A percentile compares a stretch with the other conserved stretches of the same genome.
These are phyloP conservation scores for Trichosporon asahii DNA, from an alignment of 1,284 basidiomycete species.

Conservation along the genomic window DNA sequence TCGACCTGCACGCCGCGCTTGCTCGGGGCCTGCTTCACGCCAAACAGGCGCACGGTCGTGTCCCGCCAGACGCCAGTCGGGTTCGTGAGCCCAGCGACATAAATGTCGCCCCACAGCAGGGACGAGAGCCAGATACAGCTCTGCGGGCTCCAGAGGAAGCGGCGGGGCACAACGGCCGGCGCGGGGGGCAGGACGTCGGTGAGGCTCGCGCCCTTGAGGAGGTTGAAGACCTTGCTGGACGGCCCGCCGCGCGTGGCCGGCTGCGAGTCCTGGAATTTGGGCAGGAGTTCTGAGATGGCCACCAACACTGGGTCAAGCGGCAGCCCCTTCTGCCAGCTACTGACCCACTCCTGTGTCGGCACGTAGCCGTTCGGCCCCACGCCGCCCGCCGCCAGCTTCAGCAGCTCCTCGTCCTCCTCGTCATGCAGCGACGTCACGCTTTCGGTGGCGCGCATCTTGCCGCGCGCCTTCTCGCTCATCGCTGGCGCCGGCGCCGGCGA, in stretches of 20 bases:
- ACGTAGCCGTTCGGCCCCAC: constrained; percentile 83
- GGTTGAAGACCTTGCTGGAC: constrained; percentile 58
- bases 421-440: constrained; percentile 45
- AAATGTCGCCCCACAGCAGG: constrained; percentile 87
- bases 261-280: constrained; percentile 78
- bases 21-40: constrained; percentile 70
- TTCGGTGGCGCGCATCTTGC: constrained; percentile 68
- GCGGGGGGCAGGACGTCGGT: constrained; percentile 70
- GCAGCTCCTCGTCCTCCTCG: constrained; percentile 60
- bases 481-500: constrained; percentile 40
- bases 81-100: constrained; percentile 78
- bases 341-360: constrained; percentile 90
- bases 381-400: constrained; percentile 62
- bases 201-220: constrained; percentile 61
- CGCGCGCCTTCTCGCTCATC: constrained; percentile 75
- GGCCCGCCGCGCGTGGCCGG: constrained; percentile 52
- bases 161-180: constrained; percentile 63
- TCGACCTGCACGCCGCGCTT: constrained; percentile 42
- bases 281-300: constrained; percentile 76
- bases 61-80: constrained; percentile 75
- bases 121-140: constrained; percentile 85
- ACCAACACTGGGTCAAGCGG: constrained; percentile 82
- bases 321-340: constrained; percentile 53
- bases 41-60: constrained; percentile 79
- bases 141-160: constrained; percentile 85